phyloP scores from a whole-genome alignment of 1,284 basidiomycete genomes.

The Albatrellus sp. region DNA sequence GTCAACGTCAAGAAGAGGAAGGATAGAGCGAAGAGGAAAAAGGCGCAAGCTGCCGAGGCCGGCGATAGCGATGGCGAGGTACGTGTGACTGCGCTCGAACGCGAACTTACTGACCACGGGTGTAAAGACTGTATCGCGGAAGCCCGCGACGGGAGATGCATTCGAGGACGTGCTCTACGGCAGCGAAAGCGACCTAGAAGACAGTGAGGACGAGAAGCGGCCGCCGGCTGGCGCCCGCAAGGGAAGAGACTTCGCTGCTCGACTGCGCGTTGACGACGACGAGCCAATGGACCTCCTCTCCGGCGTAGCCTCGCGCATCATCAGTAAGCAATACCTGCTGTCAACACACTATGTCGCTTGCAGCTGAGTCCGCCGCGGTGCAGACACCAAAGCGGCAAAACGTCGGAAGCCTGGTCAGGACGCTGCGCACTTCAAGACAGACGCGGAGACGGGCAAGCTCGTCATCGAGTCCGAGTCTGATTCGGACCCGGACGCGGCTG shows the following conservation, averaged over 20 bases:
- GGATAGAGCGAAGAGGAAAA: conserved; percentile 74
- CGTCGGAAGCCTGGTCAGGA: conserved; percentile 79
- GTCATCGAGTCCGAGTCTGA: conserved; percentile 58
- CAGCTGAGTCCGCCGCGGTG: conserved; percentile 5
- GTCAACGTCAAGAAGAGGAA: conserved; percentile 87
- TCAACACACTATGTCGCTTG: conserved; percentile 4
- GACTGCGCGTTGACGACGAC: conserved; percentile 84
- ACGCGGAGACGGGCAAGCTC: conserved; percentile 81
- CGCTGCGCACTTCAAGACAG: conserved; percentile 78
- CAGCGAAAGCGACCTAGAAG: conserved; percentile 77
- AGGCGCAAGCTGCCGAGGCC: conserved; percentile 38
- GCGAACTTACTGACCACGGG: conserved; percentile 5
- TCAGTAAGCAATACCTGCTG: conserved; percentile 39
- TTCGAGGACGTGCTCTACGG: conserved; percentile 95
- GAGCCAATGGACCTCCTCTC: conserved; percentile 93
- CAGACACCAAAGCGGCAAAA: conserved; percentile 41
- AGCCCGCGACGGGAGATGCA: conserved; percentile 63
- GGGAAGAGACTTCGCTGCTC: conserved; percentile 30
- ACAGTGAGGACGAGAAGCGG: conserved; percentile 54
- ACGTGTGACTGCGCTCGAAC: conserved; percentile 7
- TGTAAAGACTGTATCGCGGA: conserved; percentile 25
- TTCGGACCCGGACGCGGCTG: conserved; percentile 33
- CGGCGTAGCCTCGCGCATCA: conserved; percentile 67
- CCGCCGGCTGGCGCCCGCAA: conserved; percentile 23
- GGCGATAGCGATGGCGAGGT: conserved; percentile 38